Percentiles rank a stretch among this genome's conserved stretches.
phyloP scores from a whole-genome alignment of 805 yeast genomes.

The Candida ovalis region DNA sequence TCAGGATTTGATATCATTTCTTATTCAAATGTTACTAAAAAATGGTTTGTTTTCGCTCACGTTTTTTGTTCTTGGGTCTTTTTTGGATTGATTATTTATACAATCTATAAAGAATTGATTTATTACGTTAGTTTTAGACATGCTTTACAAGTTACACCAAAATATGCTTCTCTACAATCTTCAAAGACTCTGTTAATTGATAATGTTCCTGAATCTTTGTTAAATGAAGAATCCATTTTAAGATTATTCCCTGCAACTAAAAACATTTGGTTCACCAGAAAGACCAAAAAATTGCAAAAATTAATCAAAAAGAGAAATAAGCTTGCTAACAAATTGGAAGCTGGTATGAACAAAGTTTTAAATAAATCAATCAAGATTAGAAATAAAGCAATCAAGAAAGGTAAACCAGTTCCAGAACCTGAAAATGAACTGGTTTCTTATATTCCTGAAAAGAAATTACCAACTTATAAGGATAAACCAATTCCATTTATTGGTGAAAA shows the following conservation, averaged over 20 bases:
- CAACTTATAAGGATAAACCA: conserved; percentile 71
- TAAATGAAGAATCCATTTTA: conserved; percentile 47
- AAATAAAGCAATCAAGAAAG: conserved; percentile 55
- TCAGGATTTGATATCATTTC: conserved; percentile 64
- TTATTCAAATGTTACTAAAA: conserved; percentile 57
- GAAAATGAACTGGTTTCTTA: conserved; percentile 56
- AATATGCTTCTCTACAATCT: conserved; percentile 63
- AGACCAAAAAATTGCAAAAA: conserved; percentile 53
- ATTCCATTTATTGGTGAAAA: conserved; percentile 72
- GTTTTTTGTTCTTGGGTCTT: conserved; percentile 72
- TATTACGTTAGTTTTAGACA: conserved; percentile 72
- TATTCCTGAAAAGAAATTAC: conserved; percentile 71
- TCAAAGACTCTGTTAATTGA: conserved; percentile 72
- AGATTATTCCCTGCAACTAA: conserved; percentile 61
- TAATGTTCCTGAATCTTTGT: conserved; percentile 50
- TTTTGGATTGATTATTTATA: conserved; percentile 61
- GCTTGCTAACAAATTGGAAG: conserved; percentile 58
- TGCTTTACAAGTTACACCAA: conserved; percentile 67
- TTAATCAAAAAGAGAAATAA: conserved; percentile 61
- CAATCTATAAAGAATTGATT: conserved; percentile 70
- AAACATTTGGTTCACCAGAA: conserved; percentile 60
- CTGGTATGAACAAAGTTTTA: conserved; percentile 56
- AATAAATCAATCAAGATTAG: conserved; percentile 56
- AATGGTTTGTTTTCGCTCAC: conserved; percentile 68
- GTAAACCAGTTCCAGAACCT: conserved; percentile 51